phyloP scores from a whole-genome alignment of 2,329 filamentous ascomycete genomes.

The Fusarium tricinctum region DNA sequence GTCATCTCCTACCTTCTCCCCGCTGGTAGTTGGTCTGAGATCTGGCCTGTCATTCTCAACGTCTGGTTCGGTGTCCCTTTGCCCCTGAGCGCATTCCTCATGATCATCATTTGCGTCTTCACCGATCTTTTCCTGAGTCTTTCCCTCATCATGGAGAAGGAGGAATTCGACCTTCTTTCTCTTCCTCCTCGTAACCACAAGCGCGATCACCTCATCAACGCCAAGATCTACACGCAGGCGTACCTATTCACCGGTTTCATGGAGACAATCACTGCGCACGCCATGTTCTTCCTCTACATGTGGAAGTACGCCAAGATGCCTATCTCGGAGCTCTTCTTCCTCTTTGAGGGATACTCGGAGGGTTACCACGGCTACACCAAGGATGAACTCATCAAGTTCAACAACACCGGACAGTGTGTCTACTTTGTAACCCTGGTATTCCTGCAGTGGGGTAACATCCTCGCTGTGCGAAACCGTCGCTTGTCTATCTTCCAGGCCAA shows the following conservation, averaged over 20 bases:
- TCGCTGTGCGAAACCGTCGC: constrained; percentile 65
- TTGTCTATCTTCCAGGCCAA: constrained; percentile 66
- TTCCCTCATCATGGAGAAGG: constrained; percentile 68
- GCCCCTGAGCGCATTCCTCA: constrained; percentile 66
- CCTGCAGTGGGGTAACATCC: constrained; percentile 67
- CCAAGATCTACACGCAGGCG: constrained; percentile 65
- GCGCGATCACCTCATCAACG: constrained; percentile 66
- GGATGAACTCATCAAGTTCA: constrained; percentile 63
- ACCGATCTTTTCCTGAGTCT: constrained; percentile 67
- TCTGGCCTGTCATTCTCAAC: constrained; percentile 69
- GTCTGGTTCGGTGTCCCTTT: constrained; percentile 69
- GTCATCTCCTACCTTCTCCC: constrained; percentile 63
- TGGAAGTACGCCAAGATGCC: constrained; percentile 63
- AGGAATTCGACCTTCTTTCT: constrained; percentile 66
- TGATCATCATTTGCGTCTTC: constrained; percentile 71
- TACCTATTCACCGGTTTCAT: constrained; percentile 67
- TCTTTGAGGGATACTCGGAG: constrained; percentile 62
- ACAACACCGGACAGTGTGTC: constrained; percentile 64
- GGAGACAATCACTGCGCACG: constrained; percentile 63
- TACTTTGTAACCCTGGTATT: constrained; percentile 69
- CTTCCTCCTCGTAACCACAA: constrained; percentile 65
- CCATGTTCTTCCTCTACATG: constrained; percentile 69
- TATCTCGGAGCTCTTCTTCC: constrained; percentile 62
- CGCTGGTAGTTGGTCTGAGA: constrained; percentile 68
- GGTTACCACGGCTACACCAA: constrained; percentile 65